Evolutionary conservation across 305 asterid genomes (phyloP).

Genomic region (Rubia balearica): DNA sequence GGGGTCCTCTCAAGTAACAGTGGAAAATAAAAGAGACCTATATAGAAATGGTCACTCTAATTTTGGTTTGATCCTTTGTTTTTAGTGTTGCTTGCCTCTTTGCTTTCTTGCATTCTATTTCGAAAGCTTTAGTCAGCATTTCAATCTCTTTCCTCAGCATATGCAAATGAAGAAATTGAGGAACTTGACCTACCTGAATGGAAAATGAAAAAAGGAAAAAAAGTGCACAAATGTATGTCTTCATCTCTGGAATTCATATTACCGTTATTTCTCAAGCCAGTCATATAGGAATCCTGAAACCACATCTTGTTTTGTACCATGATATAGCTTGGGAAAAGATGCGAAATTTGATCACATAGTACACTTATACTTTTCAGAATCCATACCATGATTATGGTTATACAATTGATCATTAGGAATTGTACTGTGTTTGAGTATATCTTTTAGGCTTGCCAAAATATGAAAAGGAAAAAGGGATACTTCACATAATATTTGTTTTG

Average conservation of each 20-base stretch:
- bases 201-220: background rate
- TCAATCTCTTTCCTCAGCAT: slow-evolving; percentile 55
- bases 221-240: slow-evolving; percentile 29
- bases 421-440: too few relatives aligned
- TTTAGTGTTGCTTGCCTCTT: slow-evolving; percentile 55
- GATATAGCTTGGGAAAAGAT: too few relatives aligned
- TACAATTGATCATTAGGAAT: too few relatives aligned
- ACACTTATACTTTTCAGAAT: too few relatives aligned
- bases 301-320: slow-evolving; percentile 36
- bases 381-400: too few relatives aligned
- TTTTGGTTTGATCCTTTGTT: slow-evolving; percentile 33
- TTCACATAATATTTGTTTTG: too few relatives aligned
- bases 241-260: slow-evolving; percentile 61
- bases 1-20: too few relatives aligned
- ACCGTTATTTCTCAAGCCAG: slow-evolving; percentile 68
- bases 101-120: slow-evolving; percentile 55
- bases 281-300: slow-evolving; percentile 84
- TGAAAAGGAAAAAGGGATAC: too few relatives aligned
- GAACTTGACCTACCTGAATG: background rate
- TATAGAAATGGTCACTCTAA: too few relatives aligned
- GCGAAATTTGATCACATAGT: too few relatives aligned
- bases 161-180: slow-evolving; percentile 28
- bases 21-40: too few relatives aligned
- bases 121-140: slow-evolving; percentile 56
- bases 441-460: too few relatives aligned